Evolutionary conservation across 2,329 filamentous ascomycete species (phyloP), one percentile per base, ranked within the genome.

Genomic region (Amesomyces nigricolor): DNA sequence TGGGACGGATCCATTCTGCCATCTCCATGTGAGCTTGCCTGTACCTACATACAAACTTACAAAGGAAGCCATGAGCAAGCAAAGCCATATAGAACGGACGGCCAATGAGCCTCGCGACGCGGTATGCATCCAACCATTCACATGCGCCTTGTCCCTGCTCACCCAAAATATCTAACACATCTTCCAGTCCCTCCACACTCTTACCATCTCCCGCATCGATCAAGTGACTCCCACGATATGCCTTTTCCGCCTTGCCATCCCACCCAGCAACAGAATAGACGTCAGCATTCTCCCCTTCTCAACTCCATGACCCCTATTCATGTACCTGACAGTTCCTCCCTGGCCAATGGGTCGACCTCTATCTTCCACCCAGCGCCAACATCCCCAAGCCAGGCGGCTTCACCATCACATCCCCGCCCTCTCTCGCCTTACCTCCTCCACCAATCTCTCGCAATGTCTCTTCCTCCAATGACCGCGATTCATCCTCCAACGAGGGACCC

Each of bases 321-420:
- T 5, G n/a, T 13, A 9, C 22, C 10, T 35, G 32, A 35, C 39
- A 69, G 88, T 95, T 94, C 71, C 77, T 84, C 5, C 83, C 91
- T 5, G 91, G 91, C 52, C 91, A 95, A 75, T 96, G 90, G 89
- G 78, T 96, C 54, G 91, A 96, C 68, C 85, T 90, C 6, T 86
- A 87, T 68, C 80, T 91, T 49, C 90, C 91, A 1, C 76, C 75
- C 38, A 80, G 90, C 51, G 89, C 91, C 1, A 75, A 74, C 38
- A 72, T 89, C 44, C 65, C 78, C 43, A 83, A 86, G 67, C 85
- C 89, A 3, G 91, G 91, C 35, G 91, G 91, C 56, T 96, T 95
- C 75, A 95, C 90, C 42, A 87, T 95, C 61, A 92, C 89, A 6
- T 94, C 88, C 1, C 74, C 86, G 0, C 89, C 89, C 0, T 78